Base-by-base conservation (phyloP, 2,329 filamentous ascomycete species). In the Onygenales sp. region DNA sequence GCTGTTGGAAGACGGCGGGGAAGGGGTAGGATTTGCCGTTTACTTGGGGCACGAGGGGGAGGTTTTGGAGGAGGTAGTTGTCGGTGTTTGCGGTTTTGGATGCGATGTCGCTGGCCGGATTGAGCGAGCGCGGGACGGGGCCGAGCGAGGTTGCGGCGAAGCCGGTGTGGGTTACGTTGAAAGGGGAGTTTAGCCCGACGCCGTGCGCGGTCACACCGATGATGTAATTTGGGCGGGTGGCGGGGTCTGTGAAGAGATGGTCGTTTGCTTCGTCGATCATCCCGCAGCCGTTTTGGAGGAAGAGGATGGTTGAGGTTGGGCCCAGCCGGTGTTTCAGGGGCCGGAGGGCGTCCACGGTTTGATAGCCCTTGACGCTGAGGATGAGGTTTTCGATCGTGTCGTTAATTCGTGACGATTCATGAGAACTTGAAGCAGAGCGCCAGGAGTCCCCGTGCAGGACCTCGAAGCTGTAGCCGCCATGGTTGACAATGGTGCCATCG, bases 271-370 rank as follows among this genome's bases (percentile, higher is more conserved):
- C 79, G 48, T 97, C 90, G n/a, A 89, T 76, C 1, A 89, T 74
- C 0, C 93, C 92, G 68, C 97, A 81, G 1, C 91, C 89, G 57
- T 92, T 87, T 54, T 89, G 86, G 53, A 94, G 68, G 52, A 95
- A 79, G 55, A 87, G 82, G 5, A 95, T 78, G 0, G 88, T 87
- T 0, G 86, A 88, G 27, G 82, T 73, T 2, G 78, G 73, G 43
- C 80, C 76, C 14, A 94, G 70, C 8, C 88, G 80, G 57, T 82
- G 77, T 2, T 84, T 77, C 51, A 95, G 80, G 1, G 79, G 69
- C 6, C 79, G 73, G 10, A 95, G 69, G 42, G 87, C 85, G 1
- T 77, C 71, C 13, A 88, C 67, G 0, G 87, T 87, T 39, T 80
- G 72, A 2, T 80, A 72, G 0, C 88, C 81, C 69, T 95, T 96